Percentiles rank a stretch among this genome's conserved stretches.
Evolutionary conservation across 495 filamentous ascomycete species (phyloP).

Genomic region (Daldinia decipiens): DNA sequence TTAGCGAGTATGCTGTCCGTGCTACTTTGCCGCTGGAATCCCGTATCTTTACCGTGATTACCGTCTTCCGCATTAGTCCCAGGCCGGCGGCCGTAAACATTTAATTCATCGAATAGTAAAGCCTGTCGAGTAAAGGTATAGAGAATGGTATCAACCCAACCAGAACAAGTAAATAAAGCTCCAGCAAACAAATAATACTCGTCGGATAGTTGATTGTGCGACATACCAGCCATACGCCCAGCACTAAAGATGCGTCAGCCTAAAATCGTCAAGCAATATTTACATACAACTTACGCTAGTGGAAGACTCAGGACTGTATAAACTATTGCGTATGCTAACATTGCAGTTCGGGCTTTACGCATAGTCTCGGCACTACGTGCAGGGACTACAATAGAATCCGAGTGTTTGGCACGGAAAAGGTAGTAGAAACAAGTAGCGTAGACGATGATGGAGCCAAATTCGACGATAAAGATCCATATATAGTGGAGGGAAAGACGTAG

Average conservation of each 20-base stretch:
- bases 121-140: conserved; percentile 69
- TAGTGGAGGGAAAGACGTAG: conserved; percentile 70
- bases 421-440: conserved; percentile 68
- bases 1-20: conserved; percentile 34
- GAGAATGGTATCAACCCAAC: conserved; percentile 70
- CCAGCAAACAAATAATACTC: conserved; percentile 69
- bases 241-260: conserved; percentile 61
- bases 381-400: conserved; percentile 27
- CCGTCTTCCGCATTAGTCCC: background rate
- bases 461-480: conserved; percentile 72
- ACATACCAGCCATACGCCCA: conserved; percentile 68
- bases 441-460: conserved; percentile 68
- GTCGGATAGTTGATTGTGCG: conserved; percentile 57
- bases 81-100: conserved; percentile 25
- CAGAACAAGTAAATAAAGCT: conserved; percentile 70
- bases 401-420: conserved; percentile 56
- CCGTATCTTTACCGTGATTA: conserved; percentile 12
- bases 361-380: conserved; percentile 15
- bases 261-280: background rate
- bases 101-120: conserved; percentile 48
- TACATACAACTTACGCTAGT: conserved; percentile 31
- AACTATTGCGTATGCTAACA: conserved; percentile 43
- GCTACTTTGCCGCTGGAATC: conserved; percentile 37
- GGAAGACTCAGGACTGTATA: conserved; percentile 42
- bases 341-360: conserved; percentile 34